A percentile compares a stretch with the other conserved stretches of the same genome.
These are phyloP conservation scores for Bretschneidera sinensis DNA, from an alignment of 345 rosid species.

Conservation along the genomic window DNA sequence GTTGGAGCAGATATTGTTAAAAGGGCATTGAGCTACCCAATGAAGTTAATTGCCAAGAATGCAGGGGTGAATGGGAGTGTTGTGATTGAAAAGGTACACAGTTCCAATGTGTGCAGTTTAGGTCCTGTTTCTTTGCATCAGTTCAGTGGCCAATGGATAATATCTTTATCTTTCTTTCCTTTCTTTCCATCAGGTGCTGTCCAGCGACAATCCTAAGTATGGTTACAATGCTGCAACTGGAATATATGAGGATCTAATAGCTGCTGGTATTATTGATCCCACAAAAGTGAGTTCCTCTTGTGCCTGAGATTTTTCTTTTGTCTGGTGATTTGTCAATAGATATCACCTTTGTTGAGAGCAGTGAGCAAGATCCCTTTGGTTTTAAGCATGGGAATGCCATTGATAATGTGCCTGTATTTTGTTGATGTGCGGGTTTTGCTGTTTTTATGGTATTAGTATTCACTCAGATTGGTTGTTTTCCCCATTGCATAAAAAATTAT, in stretches of 20 bases:
- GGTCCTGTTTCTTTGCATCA: no score
- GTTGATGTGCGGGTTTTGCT: no score
- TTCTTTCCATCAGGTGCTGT: slow-evolving; percentile 63
- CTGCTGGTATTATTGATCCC: slow-evolving; percentile 96
- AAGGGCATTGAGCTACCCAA: slow-evolving; percentile 86
- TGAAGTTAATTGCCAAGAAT: slow-evolving; percentile 88
- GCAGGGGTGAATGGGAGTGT: slow-evolving; percentile 97
- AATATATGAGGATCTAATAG: slow-evolving; percentile 88
- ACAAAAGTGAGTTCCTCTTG: slow-evolving; percentile 58
- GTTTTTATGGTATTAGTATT: no score
- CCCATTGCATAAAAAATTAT: no score
- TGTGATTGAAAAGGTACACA: slow-evolving; percentile 78
- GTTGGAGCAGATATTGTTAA: slow-evolving; percentile 94
- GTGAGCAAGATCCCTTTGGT: no score
- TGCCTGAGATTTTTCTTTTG: not conserved
- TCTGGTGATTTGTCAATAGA: no score
- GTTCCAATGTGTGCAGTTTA: not conserved
- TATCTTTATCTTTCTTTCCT: slow-evolving; percentile 1
- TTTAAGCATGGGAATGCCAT: no score
- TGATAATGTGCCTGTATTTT: no score
- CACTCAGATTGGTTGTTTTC: no score
- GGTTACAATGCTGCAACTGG: slow-evolving; percentile 98
- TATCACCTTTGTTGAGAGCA: no score
- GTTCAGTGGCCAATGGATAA: no score
- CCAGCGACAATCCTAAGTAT: slow-evolving; percentile 52